These are phyloP conservation scores for Dillenia turbinata DNA, from an alignment of 164 flowering plant genomes.

Conservation along the genomic window DNA sequence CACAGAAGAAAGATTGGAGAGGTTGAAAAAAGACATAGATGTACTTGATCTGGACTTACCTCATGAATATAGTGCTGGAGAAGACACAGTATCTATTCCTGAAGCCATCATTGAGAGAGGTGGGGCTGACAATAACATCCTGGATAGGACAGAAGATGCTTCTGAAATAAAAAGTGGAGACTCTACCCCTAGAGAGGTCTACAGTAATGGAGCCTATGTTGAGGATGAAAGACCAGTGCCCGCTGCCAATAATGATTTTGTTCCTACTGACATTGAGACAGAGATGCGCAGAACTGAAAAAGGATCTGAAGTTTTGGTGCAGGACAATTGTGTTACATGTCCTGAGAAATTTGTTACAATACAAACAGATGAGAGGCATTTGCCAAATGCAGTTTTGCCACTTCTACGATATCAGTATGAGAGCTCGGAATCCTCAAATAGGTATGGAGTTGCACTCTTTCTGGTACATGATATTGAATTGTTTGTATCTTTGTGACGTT, in stretches of 20 bases:
- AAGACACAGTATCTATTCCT: slow-evolving; percentile 24
- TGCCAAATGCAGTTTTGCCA: slow-evolving; percentile 62
- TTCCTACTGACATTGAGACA: slow-evolving; percentile 22
- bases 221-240: slow-evolving; percentile 33
- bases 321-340: slow-evolving; percentile 27
- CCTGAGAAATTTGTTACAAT: slow-evolving; percentile 29
- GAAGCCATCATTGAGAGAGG: slow-evolving; percentile 16
- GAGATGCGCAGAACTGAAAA: slow-evolving; percentile 16
- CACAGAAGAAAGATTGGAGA: slow-evolving; percentile 85
- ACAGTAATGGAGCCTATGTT: slow-evolving; percentile 21
- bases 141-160: slow-evolving; percentile 21
- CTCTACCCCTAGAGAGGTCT: slow-evolving; percentile 23
- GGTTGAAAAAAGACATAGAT: slow-evolving; percentile 57
- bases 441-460: slow-evolving; percentile 40
- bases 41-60: slow-evolving; percentile 44
- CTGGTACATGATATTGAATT: neutral
- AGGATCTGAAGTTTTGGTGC: slow-evolving; percentile 26
- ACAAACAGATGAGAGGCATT: slow-evolving; percentile 43
- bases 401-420: slow-evolving; percentile 65
- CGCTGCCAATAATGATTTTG: slow-evolving; percentile 13
- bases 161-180: slow-evolving; percentile 29
- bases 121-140: slow-evolving; percentile 22
- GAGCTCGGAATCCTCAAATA: slow-evolving; percentile 88
- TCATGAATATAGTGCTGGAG: slow-evolving; percentile 22
- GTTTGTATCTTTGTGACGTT: too few relatives aligned